phyloP scores from a whole-genome alignment of 495 filamentous ascomycete species.

The Neurospora sp. region DNA sequence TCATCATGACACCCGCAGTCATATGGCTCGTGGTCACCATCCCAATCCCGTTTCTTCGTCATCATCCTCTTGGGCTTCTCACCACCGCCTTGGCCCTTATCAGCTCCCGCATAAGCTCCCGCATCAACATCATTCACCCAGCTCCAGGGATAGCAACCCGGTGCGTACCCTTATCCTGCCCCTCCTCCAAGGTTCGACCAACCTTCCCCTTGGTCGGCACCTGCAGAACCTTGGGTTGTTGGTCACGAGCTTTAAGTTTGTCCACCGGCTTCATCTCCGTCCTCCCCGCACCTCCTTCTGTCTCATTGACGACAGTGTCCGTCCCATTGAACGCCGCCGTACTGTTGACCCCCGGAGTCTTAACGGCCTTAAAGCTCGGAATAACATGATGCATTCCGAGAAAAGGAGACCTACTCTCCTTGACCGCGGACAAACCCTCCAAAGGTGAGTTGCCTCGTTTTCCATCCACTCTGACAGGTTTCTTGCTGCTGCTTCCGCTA shows the following conservation, averaged over 20 bases:
- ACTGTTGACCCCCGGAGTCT: neutral
- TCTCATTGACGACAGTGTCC: neutral
- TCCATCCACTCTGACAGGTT: too few relatives aligned
- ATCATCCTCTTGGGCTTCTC: neutral
- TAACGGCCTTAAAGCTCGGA: neutral
- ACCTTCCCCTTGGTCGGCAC: neutral
- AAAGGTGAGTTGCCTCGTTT: too few relatives aligned
- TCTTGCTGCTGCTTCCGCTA: too few relatives aligned
- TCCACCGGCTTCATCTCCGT: too few relatives aligned
- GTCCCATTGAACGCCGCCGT: too few relatives aligned
- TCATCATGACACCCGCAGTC: neutral
- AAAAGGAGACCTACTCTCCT: too few relatives aligned
- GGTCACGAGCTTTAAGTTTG: neutral
- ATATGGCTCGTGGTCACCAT: neutral
- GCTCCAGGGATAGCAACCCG: neutral
- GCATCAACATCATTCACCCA: neutral
- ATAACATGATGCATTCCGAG: neutral
- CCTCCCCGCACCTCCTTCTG: neutral
- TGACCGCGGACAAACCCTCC: too few relatives aligned
- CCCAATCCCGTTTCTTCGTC: neutral
- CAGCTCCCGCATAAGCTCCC: neutral
- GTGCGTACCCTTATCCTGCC: neutral
- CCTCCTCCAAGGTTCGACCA: neutral
- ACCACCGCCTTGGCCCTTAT: neutral
- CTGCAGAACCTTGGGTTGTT: neutral